These are phyloP conservation scores for Boletus reticulatus DNA, from an alignment of 768 basidiomycete species.

Conservation along the genomic window DNA sequence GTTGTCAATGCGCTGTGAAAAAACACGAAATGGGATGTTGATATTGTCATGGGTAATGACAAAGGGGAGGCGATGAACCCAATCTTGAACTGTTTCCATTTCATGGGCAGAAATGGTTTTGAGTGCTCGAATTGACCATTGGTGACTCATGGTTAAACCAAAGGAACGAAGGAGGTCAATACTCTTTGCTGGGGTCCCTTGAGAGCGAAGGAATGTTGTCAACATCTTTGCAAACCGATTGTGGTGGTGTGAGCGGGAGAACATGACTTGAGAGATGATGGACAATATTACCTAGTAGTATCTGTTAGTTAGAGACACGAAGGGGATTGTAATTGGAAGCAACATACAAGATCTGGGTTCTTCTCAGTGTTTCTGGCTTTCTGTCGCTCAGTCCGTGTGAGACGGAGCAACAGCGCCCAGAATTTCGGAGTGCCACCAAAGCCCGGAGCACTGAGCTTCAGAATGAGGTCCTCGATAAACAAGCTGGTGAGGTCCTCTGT, in stretches of 20 bases:
- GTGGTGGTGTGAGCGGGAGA: not conserved
- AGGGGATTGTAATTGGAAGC: too few species aligned
- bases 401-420: not conserved
- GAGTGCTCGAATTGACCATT: not conserved
- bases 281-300: not conserved
- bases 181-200: not conserved
- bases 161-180: not conserved
- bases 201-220: not conserved
- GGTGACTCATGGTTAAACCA: not conserved
- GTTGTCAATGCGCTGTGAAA: too few species aligned
- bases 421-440: not conserved
- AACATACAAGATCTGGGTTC: too few species aligned
- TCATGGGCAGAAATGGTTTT: too few species aligned
- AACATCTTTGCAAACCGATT: not conserved
- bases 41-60: too few species aligned
- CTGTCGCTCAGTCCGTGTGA: not conserved
- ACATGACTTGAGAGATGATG: not conserved
- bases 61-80: too few species aligned
- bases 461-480: not conserved
- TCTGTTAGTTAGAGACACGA: not conserved
- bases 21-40: too few species aligned
- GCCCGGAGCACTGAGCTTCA: not conserved
- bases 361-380: not conserved
- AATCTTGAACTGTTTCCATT: too few species aligned
- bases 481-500: not conserved